Evolutionary conservation across 768 basidiomycete genomes (phyloP).

Genomic region (Lactarius sanguifluus): DNA sequence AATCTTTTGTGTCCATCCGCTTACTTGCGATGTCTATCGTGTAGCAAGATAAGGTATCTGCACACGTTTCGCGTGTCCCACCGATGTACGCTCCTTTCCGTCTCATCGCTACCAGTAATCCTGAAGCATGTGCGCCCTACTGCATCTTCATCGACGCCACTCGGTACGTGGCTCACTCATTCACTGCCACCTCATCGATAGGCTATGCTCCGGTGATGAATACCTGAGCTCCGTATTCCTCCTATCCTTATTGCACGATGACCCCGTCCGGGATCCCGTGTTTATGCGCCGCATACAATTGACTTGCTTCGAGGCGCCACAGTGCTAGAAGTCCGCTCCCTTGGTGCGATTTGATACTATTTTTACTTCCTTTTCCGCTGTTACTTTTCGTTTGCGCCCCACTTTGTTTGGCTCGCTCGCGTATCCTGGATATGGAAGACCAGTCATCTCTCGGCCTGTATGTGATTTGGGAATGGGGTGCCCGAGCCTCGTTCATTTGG

Average conservation of each 20-base stretch:
- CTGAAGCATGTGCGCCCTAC: neutral
- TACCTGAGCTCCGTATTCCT: neutral
- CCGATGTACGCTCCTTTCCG: neutral
- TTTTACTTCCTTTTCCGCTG: constrained; percentile 11
- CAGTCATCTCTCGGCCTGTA: neutral
- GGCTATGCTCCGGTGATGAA: constrained; percentile 9
- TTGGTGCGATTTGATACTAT: neutral
- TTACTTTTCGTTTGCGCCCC: neutral
- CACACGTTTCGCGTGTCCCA: constrained; percentile 1
- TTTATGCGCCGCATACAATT: neutral
- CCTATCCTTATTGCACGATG: constrained; percentile 1
- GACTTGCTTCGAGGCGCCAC: neutral
- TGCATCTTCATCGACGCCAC: neutral
- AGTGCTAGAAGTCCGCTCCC: neutral
- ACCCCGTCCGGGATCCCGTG: constrained; percentile 1
- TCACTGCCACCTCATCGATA: constrained; percentile 24
- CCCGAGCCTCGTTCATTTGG: constrained; percentile 4
- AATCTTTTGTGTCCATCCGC: neutral
- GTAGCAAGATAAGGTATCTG: constrained; percentile 7
- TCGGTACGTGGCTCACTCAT: constrained; percentile 7
- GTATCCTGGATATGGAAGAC: neutral
- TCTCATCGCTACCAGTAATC: neutral
- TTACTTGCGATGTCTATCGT: constrained; percentile 19
- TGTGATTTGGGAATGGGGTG: constrained; percentile 4
- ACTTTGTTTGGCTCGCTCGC: neutral